Conservation (phyloP, 2,329 filamentous ascomycete genomes). For the Fusarium sp. region DNA sequence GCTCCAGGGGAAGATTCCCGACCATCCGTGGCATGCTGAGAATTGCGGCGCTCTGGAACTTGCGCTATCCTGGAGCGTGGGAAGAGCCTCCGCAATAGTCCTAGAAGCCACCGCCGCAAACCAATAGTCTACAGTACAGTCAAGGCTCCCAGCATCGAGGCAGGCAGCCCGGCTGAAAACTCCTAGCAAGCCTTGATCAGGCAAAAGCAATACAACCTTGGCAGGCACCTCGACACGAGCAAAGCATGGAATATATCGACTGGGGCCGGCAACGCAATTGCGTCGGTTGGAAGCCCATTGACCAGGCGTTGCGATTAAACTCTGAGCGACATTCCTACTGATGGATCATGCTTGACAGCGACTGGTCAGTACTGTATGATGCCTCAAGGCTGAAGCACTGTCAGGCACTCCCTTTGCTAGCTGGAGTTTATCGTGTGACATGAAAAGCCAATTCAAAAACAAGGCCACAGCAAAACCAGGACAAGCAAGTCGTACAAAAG, state of each 20-base stretch:
- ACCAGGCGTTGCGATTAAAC: slow-evolving; percentile 16
- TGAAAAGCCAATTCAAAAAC: slow-evolving; percentile 29
- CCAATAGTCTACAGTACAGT: slow-evolving; percentile 14
- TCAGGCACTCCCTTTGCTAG: slow-evolving; percentile 36
- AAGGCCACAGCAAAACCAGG: slow-evolving; percentile 16
- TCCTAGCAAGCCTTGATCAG: slow-evolving; percentile 20
- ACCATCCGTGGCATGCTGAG: slow-evolving; percentile 21
- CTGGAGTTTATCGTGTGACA: slow-evolving; percentile 20
- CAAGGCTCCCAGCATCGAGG: slow-evolving; percentile 3
- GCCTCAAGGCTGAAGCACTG: slow-evolving; percentile 30
- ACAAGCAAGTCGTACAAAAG: slow-evolving; percentile 16
- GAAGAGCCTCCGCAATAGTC: slow-evolving; percentile 14
- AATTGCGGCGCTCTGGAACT: slow-evolving; percentile 19
- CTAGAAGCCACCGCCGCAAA: slow-evolving; percentile 15
- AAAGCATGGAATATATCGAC: slow-evolving; percentile 1
- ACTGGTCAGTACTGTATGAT: slow-evolving; percentile 20
- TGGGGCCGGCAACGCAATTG: slow-evolving; percentile 4
- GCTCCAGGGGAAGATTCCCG: slow-evolving; percentile 21
- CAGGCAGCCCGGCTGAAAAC: slow-evolving; percentile 29
- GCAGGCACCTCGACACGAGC: background rate
- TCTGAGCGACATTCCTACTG: slow-evolving; percentile 32
- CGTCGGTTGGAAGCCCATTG: background rate
- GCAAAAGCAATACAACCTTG: slow-evolving; percentile 3
- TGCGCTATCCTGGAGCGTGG: slow-evolving; percentile 22
- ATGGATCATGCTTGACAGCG: slow-evolving; percentile 12